Evolutionary conservation across 108 stramenopile species (phyloP), one percentile per base, ranked within the genome.

Genomic region (Cyclotella atomus): DNA sequence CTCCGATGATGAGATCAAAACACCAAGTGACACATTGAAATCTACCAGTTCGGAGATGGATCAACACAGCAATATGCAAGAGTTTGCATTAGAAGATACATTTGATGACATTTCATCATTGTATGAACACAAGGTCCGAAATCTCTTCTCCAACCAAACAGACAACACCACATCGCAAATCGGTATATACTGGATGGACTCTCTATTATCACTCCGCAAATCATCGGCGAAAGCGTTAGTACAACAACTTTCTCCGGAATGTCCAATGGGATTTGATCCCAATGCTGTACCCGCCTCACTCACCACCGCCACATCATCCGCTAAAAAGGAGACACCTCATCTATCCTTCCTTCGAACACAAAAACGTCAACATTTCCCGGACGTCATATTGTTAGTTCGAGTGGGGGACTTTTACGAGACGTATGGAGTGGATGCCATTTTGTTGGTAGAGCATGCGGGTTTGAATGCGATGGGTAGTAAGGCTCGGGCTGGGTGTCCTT

Each of bases 391-490:
- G 12, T 79, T 99, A 15, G 83, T 91, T 10, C 83, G 97, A 20
- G 94, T 95, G 25, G 98, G 98, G 14, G 98, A 99, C 75, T 99
- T 99, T 79, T 99, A 97, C 68, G 98, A 99, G 86, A 88, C 96
- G 5, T 97, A 84, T 73, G 98, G 98, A n/a, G 59, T 96, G 8
- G 98, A 99, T 84, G 96, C 97, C 0, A 70, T 97, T 38, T 62
- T 99, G 77, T 78, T 99, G 32, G 89, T 99, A 38, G 95, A 97
- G 56, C 92, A 97, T 75, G 89, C 89, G 25, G 98, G 98, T 17
- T 74, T 99, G 59, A 99, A 99, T 67, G 81, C 94, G n/a, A 99
- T 99, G 98, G 98, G 82, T 8, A 85, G 84, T 16, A 93, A 95
- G 71, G 90, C 88, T 20, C 89, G 87, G 62, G 97, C 98, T 12